These are phyloP conservation scores for Gossypium schwendimanii DNA, from an alignment of 441 rosid genomes.

Conservation along the genomic window DNA sequence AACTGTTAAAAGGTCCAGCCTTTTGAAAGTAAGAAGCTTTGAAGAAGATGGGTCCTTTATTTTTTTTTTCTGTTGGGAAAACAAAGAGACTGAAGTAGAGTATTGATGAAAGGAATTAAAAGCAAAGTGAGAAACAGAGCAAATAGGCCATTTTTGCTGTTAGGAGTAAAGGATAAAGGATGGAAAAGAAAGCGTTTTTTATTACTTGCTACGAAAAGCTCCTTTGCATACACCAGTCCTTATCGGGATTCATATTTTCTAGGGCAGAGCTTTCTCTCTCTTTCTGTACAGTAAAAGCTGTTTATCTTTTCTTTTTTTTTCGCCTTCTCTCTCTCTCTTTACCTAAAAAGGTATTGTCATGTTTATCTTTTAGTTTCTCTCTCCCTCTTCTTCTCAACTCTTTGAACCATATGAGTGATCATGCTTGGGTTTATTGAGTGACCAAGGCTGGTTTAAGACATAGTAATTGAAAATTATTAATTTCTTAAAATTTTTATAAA, in stretches of 20 bases:
- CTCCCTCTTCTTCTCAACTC: not conserved
- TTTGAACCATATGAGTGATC: conserved; percentile 5
- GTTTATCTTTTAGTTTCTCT: conserved; percentile 15
- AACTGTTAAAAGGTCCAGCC: conserved; percentile 11
- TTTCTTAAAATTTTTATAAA: not conserved
- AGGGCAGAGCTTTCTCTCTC: conserved; percentile 23
- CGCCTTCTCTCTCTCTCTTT: not conserved
- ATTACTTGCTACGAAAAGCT: conserved; percentile 23
- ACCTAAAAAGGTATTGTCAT: conserved; percentile 20
- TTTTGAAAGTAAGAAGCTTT: not conserved
- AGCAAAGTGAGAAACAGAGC: conserved; percentile 16
- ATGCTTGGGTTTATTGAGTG: conserved; percentile 15
- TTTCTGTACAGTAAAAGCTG: conserved; percentile 18
- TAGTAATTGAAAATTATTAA: not conserved
- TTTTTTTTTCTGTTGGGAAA: not conserved
- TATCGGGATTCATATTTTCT: conserved; percentile 32
- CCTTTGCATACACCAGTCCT: conserved; percentile 29
- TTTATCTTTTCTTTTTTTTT: not conserved
- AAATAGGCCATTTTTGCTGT: conserved; percentile 3
- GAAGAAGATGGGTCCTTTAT: not conserved
- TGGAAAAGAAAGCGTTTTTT: conserved; percentile 2
- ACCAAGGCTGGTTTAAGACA: not conserved
- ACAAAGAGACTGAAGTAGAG: not conserved
- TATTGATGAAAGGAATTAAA: conserved; percentile 13
- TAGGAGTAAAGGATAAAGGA: not conserved